Evolutionary conservation across 2,329 filamentous ascomycete species (phyloP), one percentile per base, ranked within the genome.

Genomic region (Graphilbum sp.): DNA sequence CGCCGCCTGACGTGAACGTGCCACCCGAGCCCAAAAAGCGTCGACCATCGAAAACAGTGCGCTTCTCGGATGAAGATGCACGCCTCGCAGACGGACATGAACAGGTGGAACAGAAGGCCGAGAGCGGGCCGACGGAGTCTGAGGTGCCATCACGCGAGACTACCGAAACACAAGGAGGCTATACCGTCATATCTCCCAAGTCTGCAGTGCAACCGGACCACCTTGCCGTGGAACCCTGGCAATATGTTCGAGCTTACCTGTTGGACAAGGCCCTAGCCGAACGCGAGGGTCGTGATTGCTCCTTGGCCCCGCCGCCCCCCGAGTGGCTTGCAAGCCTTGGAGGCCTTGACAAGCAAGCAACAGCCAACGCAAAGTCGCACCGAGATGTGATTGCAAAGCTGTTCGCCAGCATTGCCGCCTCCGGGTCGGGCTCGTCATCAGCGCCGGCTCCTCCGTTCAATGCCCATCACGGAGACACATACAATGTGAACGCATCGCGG

Each of bases 21-120:
- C 27, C 3, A 16, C 8, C n/a, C 7, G 16, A 17, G 6, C 30
- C n/a, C n/a, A 16, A 32, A 5, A 36, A 38, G 21, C 41, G 43
- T 2, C 41, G 45, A 0, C 45, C 42, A 9, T 40, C 45, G 8
- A 47, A 46, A 29, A 36, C 41, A 8, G 44, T 47, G 12, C 42
- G 38, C 3, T 47, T 47, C 18, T 46, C 39, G 0, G 43, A 46
- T 15, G 39, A 43, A 5, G 23, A 35, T 2, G 12, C 3, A 15
- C 20, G 3, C 8, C 12, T 27, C 10, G 16, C 12, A n/a, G 16
- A 35, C 3, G 12, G 19, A 12, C 23, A 25, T 7, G 12, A 25
- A 25, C 23, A 25, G 7, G 23, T 25, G 23, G 21, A 17, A 32
- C 15, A 8, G 18, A 15, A 25, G 23, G 23, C 7, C 23, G 12